Conservation (phyloP, 352 stramenopile genomes). For the Phytophthora pinifolia region DNA sequence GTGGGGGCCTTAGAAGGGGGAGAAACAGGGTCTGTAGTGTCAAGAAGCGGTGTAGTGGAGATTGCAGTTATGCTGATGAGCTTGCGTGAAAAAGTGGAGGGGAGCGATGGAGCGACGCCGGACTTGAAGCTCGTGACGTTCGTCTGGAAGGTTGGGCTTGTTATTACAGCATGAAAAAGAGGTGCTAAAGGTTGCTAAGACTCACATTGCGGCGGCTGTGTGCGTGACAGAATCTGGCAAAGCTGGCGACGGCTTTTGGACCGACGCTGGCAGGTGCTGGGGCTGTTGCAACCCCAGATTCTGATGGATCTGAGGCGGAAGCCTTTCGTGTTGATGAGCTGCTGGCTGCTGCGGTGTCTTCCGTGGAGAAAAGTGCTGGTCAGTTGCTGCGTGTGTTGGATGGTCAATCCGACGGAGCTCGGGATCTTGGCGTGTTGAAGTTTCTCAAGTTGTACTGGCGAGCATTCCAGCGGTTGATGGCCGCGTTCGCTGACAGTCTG, state of each 20-base stretch:
- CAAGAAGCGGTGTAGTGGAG: constrained; percentile 12
- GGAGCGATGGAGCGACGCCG: constrained; percentile 3
- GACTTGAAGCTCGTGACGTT: constrained; percentile 50
- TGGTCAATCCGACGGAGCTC: background rate
- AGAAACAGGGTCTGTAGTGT: background rate
- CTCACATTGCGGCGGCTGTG: background rate
- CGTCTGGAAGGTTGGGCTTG: constrained; percentile 46
- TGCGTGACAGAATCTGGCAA: constrained; percentile 41
- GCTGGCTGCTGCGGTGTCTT: constrained; percentile 27
- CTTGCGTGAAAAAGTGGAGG: constrained; percentile 22
- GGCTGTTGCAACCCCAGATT: background rate
- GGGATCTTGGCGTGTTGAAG: constrained; percentile 29
- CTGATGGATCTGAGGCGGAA: background rate
- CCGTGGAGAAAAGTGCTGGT: constrained; percentile 30
- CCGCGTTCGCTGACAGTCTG: constrained; percentile 25
- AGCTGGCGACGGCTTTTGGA: constrained; percentile 36
- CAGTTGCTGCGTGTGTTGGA: constrained; percentile 18
- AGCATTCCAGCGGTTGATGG: constrained; percentile 59
- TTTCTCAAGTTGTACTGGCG: constrained; percentile 58
- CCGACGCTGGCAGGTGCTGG: constrained; percentile 5
- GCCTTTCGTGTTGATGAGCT: constrained; percentile 37
- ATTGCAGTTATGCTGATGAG: constrained; percentile 23
- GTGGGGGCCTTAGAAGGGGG: background rate
- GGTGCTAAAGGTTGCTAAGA: background rate
- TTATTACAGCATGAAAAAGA: background rate